Percentiles rank a stretch among this genome's conserved stretches.
These are phyloP conservation scores for Cystobasidium ongulense DNA, from an alignment of 768 basidiomycete genomes.

Conservation along the genomic window DNA sequence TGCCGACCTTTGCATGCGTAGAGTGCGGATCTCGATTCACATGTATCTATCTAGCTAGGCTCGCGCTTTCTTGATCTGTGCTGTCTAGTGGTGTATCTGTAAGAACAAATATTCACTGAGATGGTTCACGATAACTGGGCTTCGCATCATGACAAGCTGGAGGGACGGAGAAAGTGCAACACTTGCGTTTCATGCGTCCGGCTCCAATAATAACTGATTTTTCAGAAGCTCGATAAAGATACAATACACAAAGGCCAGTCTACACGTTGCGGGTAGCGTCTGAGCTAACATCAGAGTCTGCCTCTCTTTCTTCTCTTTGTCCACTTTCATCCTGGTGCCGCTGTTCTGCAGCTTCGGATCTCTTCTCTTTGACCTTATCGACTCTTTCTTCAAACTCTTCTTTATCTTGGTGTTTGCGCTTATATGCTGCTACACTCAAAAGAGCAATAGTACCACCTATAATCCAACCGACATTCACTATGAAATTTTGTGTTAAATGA, in stretches of 20 bases:
- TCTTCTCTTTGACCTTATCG: conserved; percentile 31
- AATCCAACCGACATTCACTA: conserved; percentile 43
- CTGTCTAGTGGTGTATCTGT: neutral
- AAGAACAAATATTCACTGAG: no score
- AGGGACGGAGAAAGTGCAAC: no score
- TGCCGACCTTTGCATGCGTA: neutral
- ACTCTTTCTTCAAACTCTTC: conserved; percentile 39
- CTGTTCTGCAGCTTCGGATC: neutral
- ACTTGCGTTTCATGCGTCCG: no score
- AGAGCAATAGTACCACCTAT: conserved; percentile 36
- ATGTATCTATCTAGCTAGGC: neutral
- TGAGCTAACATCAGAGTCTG: neutral
- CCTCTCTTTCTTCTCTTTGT: neutral
- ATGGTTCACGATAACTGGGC: no score
- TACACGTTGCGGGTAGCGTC: neutral
- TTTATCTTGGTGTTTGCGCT: conserved; percentile 38
- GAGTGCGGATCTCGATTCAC: neutral
- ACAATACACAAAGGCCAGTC: no score
- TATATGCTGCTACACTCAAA: conserved; percentile 32
- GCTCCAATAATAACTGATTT: no score
- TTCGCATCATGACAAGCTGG: no score
- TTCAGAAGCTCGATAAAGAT: no score
- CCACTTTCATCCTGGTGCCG: neutral
- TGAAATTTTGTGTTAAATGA: conserved; percentile 44
- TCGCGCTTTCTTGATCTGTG: neutral